Percentiles rank a stretch among this genome's conserved stretches.
These are phyloP conservation scores for Alopecurus myosuroides DNA, from an alignment of 176 grass and related monocot genomes.

Conservation along the genomic window DNA sequence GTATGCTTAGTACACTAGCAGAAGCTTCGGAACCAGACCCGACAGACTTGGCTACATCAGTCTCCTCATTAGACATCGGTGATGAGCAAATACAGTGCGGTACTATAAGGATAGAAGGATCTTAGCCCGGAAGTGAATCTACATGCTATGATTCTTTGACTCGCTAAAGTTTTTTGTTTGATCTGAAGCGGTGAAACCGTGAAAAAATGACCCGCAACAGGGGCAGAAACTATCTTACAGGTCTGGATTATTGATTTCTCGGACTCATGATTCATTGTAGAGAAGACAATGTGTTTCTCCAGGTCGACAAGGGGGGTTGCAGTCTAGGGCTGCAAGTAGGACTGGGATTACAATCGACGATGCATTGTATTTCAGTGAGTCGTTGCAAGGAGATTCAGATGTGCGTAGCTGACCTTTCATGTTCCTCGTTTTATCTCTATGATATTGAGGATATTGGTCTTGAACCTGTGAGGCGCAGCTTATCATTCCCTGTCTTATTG, in stretches of 20 bases:
- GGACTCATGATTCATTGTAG: constrained; percentile 24
- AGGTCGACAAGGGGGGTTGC: background rate
- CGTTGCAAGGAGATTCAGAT: constrained; percentile 24
- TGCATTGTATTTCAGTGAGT: background rate
- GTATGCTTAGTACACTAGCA: constrained; percentile 67
- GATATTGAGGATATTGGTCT: background rate
- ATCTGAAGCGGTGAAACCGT: background rate
- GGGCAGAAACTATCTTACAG: constrained; percentile 5
- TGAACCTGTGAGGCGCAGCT: background rate
- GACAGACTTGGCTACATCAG: constrained; percentile 23
- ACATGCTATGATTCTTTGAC: background rate
- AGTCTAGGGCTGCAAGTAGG: background rate
- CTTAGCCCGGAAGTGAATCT: constrained; percentile 10
- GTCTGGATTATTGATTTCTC: background rate
- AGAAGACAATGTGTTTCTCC: constrained; percentile 18
- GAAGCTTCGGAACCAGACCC: constrained; percentile 47
- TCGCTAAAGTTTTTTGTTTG: background rate
- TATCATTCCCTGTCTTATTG: constrained; percentile 9
- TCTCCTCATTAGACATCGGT: constrained; percentile 22
- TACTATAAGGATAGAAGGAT: constrained; percentile 31
- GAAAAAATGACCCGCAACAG: background rate
- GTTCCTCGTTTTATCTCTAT: background rate
- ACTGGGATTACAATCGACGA: constrained; percentile 3
- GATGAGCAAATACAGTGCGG: constrained; percentile 10
- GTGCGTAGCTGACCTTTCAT: constrained; percentile 33